phyloP scores from a whole-genome alignment of 305 asterid genomes.

The Fraxinus greggii region DNA sequence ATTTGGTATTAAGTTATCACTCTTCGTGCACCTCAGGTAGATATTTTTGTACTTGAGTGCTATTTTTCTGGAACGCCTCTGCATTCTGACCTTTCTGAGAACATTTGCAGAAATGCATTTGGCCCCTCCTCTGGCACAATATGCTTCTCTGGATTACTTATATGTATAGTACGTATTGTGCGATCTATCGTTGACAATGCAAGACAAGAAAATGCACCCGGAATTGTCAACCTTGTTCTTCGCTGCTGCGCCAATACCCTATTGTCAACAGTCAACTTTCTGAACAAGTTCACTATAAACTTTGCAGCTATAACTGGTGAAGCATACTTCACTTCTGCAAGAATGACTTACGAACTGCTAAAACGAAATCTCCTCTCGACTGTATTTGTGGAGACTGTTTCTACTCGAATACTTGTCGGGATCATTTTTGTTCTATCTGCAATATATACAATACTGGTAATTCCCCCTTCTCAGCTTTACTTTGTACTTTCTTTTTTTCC shows the following conservation, averaged over 20 bases:
- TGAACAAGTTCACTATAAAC: conserved; percentile 82
- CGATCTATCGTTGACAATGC: conserved; percentile 80
- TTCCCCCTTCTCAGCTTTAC: conserved; percentile 12
- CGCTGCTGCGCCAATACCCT: conserved; percentile 72
- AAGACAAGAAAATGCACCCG: conserved; percentile 66
- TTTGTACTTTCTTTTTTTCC: background rate
- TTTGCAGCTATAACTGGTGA: conserved; percentile 94
- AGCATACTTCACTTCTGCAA: conserved; percentile 82
- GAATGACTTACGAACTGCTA: conserved; percentile 86
- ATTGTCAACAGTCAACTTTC: conserved; percentile 70
- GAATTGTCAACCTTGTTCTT: conserved; percentile 67
- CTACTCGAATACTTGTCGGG: conserved; percentile 76
- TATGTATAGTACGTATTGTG: conserved; percentile 53
- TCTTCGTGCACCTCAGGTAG: background rate
- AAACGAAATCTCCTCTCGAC: conserved; percentile 89
- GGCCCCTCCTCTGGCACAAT: conserved; percentile 93
- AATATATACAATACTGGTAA: conserved; percentile 79
- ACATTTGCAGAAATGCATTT: conserved; percentile 71
- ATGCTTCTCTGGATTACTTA: conserved; percentile 76
- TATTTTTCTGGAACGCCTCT: background rate
- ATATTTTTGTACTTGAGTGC: background rate
- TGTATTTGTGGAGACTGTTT: conserved; percentile 84
- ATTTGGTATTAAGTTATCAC: background rate
- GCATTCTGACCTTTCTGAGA: background rate
- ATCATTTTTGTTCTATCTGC: conserved; percentile 77